phyloP scores from a whole-genome alignment of 441 rosid species.

The Mallotus repandus region DNA sequence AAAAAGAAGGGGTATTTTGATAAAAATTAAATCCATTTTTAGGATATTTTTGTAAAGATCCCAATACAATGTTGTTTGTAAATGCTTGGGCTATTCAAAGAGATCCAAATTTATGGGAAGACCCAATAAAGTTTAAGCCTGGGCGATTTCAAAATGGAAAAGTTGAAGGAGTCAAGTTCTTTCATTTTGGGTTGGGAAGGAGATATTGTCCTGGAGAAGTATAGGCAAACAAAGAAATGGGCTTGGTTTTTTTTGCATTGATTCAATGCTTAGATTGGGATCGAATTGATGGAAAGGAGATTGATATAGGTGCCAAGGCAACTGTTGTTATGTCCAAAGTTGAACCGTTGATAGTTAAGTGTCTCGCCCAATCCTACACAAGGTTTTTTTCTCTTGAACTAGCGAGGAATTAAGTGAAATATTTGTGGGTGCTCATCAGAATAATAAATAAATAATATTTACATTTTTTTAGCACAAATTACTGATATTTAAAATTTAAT shows the following conservation, averaged over 20 bases:
- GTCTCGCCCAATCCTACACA: not conserved
- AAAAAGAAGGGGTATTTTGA: no score
- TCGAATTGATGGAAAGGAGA: slow-evolving; percentile 24
- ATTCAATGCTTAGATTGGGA: slow-evolving; percentile 59
- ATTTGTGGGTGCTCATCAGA: no score
- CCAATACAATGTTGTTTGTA: no score
- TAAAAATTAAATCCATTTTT: no score
- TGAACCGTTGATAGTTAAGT: not conserved
- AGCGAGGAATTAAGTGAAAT: no score
- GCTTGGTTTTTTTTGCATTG: slow-evolving; percentile 41
- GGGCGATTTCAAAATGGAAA: not conserved
- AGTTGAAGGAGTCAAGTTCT: not conserved
- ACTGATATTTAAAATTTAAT: no score
- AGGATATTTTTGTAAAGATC: no score
- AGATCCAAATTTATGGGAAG: no score
- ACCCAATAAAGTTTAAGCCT: not conserved
- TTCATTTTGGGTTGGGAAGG: slow-evolving; percentile 19
- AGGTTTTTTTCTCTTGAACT: not conserved
- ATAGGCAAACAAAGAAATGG: slow-evolving; percentile 19
- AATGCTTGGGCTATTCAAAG: no score
- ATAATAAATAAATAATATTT: no score
- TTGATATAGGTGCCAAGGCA: slow-evolving; percentile 37
- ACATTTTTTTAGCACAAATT: no score
- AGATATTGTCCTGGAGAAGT: slow-evolving; percentile 17
- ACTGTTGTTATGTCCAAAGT: not conserved